Percentiles rank a stretch among this genome's conserved stretches.
phyloP scores from a whole-genome alignment of 352 stramenopile species.

The Blastocystis sp. region DNA sequence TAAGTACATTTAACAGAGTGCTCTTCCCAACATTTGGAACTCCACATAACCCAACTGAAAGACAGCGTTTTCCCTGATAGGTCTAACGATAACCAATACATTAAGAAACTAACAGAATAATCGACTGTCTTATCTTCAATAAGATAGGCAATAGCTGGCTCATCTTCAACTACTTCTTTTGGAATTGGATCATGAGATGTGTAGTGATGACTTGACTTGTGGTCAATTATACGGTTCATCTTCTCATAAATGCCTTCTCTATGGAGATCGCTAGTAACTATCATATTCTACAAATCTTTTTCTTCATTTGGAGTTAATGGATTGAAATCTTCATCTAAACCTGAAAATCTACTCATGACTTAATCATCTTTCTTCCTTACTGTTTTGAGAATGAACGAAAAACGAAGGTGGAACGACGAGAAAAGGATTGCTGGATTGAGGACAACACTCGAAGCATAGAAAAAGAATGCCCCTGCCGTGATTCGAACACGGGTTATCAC shows the following conservation, averaged over 20 bases:
- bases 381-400: not conserved
- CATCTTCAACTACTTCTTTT: conserved; percentile 15
- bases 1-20: conserved; percentile 70
- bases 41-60: conserved; percentile 60
- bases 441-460: not conserved
- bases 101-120: not conserved
- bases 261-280: not conserved
- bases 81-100: not conserved
- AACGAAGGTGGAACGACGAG: not conserved
- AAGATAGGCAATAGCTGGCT: conserved; percentile 45
- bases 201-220: conserved; percentile 33
- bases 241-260: conserved; percentile 7
- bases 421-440: not conserved
- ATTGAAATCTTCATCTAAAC: not conserved
- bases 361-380: not conserved
- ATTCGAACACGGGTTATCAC: conserved; percentile 68
- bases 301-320: not conserved
- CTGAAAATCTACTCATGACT: not conserved
- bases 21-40: conserved; percentile 71
- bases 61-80: not conserved
- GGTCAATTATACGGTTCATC: conserved; percentile 6
- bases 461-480: conserved; percentile 53
- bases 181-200: conserved; percentile 17
- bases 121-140: not conserved
- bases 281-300: not conserved